These are phyloP conservation scores for Leccinum subgranulosum DNA, from an alignment of 768 basidiomycete species.

Conservation along the genomic window DNA sequence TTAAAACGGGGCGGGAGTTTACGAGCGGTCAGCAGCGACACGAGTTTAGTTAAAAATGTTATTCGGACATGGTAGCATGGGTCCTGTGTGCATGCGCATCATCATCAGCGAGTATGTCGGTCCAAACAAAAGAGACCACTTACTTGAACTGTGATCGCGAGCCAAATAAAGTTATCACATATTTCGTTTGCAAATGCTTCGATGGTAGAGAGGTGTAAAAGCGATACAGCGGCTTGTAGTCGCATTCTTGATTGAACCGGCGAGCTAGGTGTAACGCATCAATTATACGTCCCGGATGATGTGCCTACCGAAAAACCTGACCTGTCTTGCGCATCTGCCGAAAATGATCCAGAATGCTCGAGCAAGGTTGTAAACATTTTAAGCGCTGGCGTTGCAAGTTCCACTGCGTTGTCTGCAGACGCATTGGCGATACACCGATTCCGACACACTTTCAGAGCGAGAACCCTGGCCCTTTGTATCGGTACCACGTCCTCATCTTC, in stretches of 20 bases:
- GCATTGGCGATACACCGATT: slow-evolving; percentile 77
- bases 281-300: slow-evolving; percentile 1
- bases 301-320: slow-evolving; percentile 27
- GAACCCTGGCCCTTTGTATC: slow-evolving; percentile 64
- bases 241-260: slow-evolving; percentile 75
- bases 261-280: slow-evolving; percentile 37
- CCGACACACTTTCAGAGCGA: slow-evolving; percentile 76
- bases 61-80: slow-evolving; percentile 84
- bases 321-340: slow-evolving; percentile 51
- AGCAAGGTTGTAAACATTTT: slow-evolving; percentile 75
- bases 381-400: slow-evolving; percentile 71
- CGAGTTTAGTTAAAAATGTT: slow-evolving; percentile 71
- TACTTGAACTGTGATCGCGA: slow-evolving; percentile 80
- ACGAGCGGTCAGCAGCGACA: slow-evolving; percentile 56
- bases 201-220: slow-evolving; percentile 73
- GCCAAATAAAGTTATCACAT: slow-evolving; percentile 55
- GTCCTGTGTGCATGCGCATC: slow-evolving; percentile 50
- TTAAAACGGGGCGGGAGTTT: slow-evolving; percentile 75
- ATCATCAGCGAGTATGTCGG: neutral
- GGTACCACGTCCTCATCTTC: slow-evolving; percentile 60
- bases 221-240: slow-evolving; percentile 73
- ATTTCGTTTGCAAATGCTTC: slow-evolving; percentile 56
- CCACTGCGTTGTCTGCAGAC: slow-evolving; percentile 51
- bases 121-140: neutral
- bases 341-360: slow-evolving; percentile 63